Base-by-base conservation (phyloP, 371 early-diverging fungal genomes). In the Fennellomyces sp. region DNA sequence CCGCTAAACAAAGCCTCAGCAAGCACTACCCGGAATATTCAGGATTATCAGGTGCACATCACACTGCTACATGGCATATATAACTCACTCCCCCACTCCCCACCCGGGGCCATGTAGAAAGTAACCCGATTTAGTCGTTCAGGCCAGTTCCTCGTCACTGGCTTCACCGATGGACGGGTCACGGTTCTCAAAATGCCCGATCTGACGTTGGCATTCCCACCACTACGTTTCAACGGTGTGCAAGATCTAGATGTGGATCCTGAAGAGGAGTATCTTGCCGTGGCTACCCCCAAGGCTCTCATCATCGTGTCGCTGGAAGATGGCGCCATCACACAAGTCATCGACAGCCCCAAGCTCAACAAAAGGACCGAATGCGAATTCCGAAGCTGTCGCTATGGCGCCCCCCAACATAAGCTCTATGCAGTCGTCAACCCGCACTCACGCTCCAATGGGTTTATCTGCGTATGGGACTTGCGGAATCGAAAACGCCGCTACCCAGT, bases 91-190 rank as follows among this genome's bases (percentile, higher is more conserved):
- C 13, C 5, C 5, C 1, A 39, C 17, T 39, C 11, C n/a, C n/a
- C n/a, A 42, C 5, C n/a, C 5, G 28, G 2, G 29, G 19, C 11
- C 35, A 29, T 30, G 30, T 58, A 82, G 78, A 82, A 72, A 72
- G 74, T 82, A 2, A 75, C 76, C 10, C 75, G 80, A 5, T 85
- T 81, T 55, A 85, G 72, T 59, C 71, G 48, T 19, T 68, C 74
- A 39, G 89, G 89, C 11, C 67, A 66, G 25, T 70, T 80, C 42
- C 64, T 89, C 28, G 83, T 80, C 6, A 80, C 85, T 23, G 88
- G 82, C 23, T 78, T 81, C 39, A 83, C 83, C 1, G 87, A 89
- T 52, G 87, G 87, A 42, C 82, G 70, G 27, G 68, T 89, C n/a
- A 76, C 87, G 0, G 69, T 88, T 15, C 38, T 84, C 19, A 75